These are phyloP conservation scores for Aphanomyces astaci DNA, from an alignment of 352 stramenopile species.

Conservation along the genomic window DNA sequence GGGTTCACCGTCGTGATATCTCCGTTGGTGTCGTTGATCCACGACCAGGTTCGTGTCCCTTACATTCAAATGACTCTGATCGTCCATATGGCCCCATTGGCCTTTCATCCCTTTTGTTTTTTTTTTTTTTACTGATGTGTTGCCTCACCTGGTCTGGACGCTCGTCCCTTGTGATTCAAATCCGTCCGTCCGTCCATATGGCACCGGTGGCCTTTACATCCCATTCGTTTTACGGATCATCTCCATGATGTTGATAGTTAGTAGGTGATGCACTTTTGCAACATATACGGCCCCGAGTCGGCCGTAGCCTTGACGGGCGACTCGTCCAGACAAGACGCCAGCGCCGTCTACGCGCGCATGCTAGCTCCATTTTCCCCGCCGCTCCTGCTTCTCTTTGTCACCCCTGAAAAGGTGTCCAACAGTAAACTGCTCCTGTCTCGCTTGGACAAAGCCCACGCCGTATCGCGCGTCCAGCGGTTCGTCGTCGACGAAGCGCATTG, in stretches of 20 bases:
- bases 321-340: constrained; percentile 42
- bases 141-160: no score
- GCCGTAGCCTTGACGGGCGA: constrained; percentile 48
- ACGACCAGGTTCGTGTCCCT: constrained; percentile 67
- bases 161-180: no score
- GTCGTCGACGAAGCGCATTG: constrained; percentile 91
- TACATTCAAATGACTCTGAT: neutral
- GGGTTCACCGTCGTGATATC: constrained; percentile 88
- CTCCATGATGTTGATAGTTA: no score
- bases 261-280: constrained; percentile 73
- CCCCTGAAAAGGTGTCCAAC: constrained; percentile 88
- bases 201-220: no score
- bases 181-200: no score
- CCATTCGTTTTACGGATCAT: no score
- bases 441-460: constrained; percentile 84
- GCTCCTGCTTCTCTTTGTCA: constrained; percentile 86
- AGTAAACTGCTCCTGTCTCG: constrained; percentile 83
- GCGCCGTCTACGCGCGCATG: constrained; percentile 69
- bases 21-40: constrained; percentile 88
- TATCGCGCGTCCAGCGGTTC: constrained; percentile 76
- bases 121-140: no score
- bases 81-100: no score
- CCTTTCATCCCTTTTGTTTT: no score
- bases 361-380: constrained; percentile 49
- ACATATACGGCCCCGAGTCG: constrained; percentile 46